phyloP scores from a whole-genome alignment of 148 eudicot species.

The Dysphania ambrosioides region DNA sequence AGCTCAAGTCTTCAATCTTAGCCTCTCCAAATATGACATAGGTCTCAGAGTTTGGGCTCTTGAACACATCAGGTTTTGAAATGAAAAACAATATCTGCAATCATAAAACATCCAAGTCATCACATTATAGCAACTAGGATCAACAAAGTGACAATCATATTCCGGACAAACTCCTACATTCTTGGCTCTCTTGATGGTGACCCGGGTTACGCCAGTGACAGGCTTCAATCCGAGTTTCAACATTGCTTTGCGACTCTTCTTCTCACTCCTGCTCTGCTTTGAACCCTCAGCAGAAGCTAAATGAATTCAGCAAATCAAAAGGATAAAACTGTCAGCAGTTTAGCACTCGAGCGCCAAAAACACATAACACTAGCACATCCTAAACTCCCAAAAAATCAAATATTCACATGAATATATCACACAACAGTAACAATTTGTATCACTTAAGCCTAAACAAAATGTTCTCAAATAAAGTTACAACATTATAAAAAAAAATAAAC shows the following conservation, averaged over 20 bases:
- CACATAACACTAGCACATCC: neutral
- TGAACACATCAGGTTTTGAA: slow-evolving; percentile 81
- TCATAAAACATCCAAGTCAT: slow-evolving; percentile 5
- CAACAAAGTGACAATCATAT: neutral
- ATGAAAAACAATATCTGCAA: slow-evolving; percentile 68
- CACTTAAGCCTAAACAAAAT: neutral
- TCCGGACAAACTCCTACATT: slow-evolving; percentile 37
- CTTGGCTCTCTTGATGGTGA: slow-evolving; percentile 84
- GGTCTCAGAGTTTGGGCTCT: slow-evolving; percentile 79
- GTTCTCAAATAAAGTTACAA: neutral
- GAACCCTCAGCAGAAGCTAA: slow-evolving; percentile 56
- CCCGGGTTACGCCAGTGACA: slow-evolving; percentile 75
- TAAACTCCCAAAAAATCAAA: neutral
- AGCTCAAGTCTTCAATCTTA: slow-evolving; percentile 85
- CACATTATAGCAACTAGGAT: neutral
- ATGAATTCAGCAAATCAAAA: neutral
- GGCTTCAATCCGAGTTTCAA: slow-evolving; percentile 92
- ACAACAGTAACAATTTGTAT: neutral
- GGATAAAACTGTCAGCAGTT: neutral
- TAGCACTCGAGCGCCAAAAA: neutral
- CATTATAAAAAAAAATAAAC: neutral
- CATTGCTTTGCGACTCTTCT: slow-evolving; percentile 95
- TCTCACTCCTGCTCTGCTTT: slow-evolving; percentile 91
- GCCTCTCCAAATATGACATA: slow-evolving; percentile 84
- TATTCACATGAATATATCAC: neutral